phyloP scores from a whole-genome alignment of 2,329 filamentous ascomycete genomes.

The Cytospora piceicola region DNA sequence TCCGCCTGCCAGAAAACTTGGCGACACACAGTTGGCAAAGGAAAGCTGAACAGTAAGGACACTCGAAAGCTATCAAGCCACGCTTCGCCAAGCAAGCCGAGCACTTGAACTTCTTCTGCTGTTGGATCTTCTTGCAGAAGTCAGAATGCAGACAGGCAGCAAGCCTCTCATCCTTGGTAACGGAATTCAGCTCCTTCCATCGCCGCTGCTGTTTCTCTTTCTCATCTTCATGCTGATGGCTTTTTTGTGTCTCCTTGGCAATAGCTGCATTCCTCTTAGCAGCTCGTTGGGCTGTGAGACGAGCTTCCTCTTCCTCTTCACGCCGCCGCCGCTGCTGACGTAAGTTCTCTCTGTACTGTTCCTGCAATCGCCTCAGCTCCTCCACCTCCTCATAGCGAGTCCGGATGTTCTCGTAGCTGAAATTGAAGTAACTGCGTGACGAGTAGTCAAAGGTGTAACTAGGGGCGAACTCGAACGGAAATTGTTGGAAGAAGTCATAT shows the following conservation, averaged over 20 bases:
- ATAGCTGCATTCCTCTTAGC: not conserved
- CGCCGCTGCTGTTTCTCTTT: constrained; percentile 31
- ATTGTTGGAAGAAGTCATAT: not conserved
- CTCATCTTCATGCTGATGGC: not conserved
- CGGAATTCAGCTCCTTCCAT: constrained; percentile 29
- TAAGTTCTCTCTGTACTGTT: too few species aligned
- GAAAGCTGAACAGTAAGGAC: constrained; percentile 33
- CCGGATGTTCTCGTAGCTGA: too few species aligned
- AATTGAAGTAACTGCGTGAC: too few species aligned
- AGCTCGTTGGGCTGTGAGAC: not conserved
- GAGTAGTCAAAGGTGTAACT: not conserved
- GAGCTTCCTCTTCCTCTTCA: constrained; percentile 2
- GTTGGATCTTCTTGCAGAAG: constrained; percentile 32
- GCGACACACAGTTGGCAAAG: constrained; percentile 36
- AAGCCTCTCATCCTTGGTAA: constrained; percentile 32
- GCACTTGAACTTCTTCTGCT: constrained; percentile 36
- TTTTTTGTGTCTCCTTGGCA: not conserved
- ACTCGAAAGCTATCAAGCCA: constrained; percentile 35
- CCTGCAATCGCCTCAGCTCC: too few species aligned
- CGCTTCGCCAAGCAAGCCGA: constrained; percentile 32
- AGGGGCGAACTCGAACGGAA: not conserved
- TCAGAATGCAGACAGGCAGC: constrained; percentile 34
- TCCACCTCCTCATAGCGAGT: too few species aligned
- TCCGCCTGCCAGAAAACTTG: constrained; percentile 30
- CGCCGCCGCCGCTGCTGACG: too few species aligned